Base-by-base conservation (phyloP, 495 filamentous ascomycete species). In the Penicillium desertorum region DNA sequence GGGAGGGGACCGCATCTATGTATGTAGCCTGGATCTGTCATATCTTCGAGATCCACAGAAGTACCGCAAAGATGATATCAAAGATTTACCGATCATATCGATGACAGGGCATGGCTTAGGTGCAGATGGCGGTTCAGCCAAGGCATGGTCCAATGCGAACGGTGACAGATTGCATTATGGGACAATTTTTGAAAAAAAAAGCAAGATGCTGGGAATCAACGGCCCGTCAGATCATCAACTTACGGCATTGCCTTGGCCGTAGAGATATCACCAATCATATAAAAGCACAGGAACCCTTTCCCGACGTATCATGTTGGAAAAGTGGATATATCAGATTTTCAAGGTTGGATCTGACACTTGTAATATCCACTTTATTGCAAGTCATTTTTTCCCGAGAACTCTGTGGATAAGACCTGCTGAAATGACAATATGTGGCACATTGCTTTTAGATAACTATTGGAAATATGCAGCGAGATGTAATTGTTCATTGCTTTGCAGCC, bases 21-120 rank as follows among this genome's bases (percentile, higher is more conserved):
- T 25, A 48, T 50, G 45, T 43, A 29, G 17, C 42, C 45, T 22
- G 41, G 57, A 60, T 41, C 44, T 66, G 48, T 66, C 61, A 61
- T 66, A 60, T 66, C 30, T 4, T 22, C 23, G 30, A 9, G 17
- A 11, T 45, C 9, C 30, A n/a, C 45, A 17, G 14, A 20, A 44
- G 41, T 42, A 34, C 47, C 30, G 25, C 50, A 51, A 39, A 50
- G 12, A 9, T 42, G 32, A 51, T 41, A 45, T 39, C 20, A 29
- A 6, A 1, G 23, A 9, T 39, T 27, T 46, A 61, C 54, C 25
- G 57, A 53, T 64, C 50, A 58, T n/a, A 57, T 43, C n/a, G 20
- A 45, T 20, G 23, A 17, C 27, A 39, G 19, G 27, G 19, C 27
- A 42, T 19, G 20, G 20, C 2, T 11, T 10, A 25, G 19, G 44